phyloP scores from a whole-genome alignment of 116 monocot species.

The Phalaenopsis hybrid region DNA sequence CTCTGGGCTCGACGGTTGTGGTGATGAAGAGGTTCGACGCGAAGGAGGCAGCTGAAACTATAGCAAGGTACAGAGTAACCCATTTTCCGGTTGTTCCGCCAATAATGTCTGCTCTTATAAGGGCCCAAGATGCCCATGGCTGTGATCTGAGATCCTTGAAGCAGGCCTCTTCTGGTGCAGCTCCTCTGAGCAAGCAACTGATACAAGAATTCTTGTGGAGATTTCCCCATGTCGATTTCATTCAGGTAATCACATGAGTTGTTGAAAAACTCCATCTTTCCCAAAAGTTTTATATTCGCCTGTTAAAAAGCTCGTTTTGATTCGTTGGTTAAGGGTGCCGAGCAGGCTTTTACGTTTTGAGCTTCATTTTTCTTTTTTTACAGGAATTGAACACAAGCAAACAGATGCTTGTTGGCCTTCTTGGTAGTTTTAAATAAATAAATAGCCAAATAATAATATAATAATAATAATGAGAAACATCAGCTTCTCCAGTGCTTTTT shows the following conservation, averaged over 20 bases:
- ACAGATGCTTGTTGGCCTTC: too few species aligned
- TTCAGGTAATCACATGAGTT: conserved; percentile 43
- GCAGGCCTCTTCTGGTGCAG: conserved; percentile 65
- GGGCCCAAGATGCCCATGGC: conserved; percentile 12
- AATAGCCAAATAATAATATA: too few species aligned
- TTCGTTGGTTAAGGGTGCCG: too few species aligned
- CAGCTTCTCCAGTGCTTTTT: too few species aligned
- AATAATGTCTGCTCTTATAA: conserved; percentile 35
- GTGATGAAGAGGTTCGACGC: conserved; percentile 58
- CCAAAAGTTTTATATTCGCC: too few species aligned
- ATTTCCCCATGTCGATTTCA: conserved; percentile 67
- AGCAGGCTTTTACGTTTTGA: too few species aligned
- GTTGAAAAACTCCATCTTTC: too few species aligned
- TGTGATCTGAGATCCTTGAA: conserved; percentile 31
- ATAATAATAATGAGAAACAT: too few species aligned
- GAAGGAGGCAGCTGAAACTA: conserved; percentile 29
- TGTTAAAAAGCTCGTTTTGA: too few species aligned
- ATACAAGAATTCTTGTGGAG: conserved; percentile 37
- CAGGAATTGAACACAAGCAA: too few species aligned
- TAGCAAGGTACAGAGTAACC: conserved; percentile 39
- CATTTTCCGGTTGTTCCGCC: conserved; percentile 67
- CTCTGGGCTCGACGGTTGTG: conserved; percentile 55
- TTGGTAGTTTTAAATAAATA: too few species aligned
- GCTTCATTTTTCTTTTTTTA: too few species aligned
- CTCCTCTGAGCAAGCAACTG: conserved; percentile 36